These are phyloP conservation scores for Xylaria sp. DNA, from an alignment of 2,329 filamentous ascomycete species.

Conservation along the genomic window DNA sequence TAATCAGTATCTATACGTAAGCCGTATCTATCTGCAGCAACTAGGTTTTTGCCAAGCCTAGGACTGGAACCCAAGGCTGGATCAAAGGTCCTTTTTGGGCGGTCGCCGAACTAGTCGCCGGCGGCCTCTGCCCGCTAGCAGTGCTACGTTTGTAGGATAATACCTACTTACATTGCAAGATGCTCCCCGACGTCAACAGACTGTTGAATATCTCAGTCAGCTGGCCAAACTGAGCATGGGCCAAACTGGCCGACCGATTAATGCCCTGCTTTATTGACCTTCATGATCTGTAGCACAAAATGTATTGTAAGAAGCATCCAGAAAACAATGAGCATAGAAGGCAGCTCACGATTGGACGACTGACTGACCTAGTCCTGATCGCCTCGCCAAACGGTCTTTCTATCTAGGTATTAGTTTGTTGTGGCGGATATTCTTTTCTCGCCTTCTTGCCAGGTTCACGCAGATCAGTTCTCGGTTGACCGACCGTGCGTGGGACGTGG, in stretches of 20 bases:
- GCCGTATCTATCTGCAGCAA: constrained; percentile 9
- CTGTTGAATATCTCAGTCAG: constrained; percentile 1
- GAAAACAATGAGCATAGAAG: too few relatives aligned
- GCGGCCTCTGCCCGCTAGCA: constrained; percentile 6
- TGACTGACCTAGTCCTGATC: not conserved
- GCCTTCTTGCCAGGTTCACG: constrained; percentile 11
- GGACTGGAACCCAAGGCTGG: constrained; percentile 37
- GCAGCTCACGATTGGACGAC: too few relatives aligned
- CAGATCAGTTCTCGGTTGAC: constrained; percentile 22
- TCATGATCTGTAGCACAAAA: too few relatives aligned
- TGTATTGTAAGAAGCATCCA: too few relatives aligned
- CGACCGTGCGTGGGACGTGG: constrained; percentile 25
- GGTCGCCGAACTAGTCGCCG: constrained; percentile 43
- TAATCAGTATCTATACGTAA: constrained; percentile 1
- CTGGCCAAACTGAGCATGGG: not conserved
- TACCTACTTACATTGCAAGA: not conserved
- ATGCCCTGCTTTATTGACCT: too few relatives aligned
- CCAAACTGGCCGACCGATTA: not conserved
- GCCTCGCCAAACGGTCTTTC: not conserved
- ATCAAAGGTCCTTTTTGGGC: constrained; percentile 41
- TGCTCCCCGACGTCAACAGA: constrained; percentile 16
- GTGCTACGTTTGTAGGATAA: constrained; percentile 13
- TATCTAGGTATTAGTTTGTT: not conserved
- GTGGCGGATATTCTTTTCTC: constrained; percentile 13
- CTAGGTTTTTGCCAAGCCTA: constrained; percentile 24